These are phyloP conservation scores for Dactylonectria estremocensis DNA, from an alignment of 2,329 filamentous ascomycete species.

Conservation along the genomic window DNA sequence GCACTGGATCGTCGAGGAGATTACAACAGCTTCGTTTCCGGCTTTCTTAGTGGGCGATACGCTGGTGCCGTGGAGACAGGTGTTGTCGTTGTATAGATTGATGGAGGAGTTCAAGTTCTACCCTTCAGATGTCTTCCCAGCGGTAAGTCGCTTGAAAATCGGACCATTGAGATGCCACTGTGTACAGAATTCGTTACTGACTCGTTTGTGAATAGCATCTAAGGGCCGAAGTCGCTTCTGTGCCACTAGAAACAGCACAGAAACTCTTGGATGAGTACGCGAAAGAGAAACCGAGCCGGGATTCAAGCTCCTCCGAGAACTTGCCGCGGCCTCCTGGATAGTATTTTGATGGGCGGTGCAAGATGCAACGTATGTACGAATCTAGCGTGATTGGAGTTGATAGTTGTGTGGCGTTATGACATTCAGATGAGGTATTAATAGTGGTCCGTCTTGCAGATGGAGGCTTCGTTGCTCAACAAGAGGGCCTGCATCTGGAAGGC, in stretches of 20 bases:
- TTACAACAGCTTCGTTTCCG: slow-evolving; percentile 52
- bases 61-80: slow-evolving; percentile 55
- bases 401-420: not conserved
- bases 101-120: slow-evolving; percentile 56
- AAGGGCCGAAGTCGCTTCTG: not conserved
- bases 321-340: not conserved
- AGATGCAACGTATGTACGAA: not conserved
- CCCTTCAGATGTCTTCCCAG: slow-evolving; percentile 50
- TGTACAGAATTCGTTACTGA: not conserved
- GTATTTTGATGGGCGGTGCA: not conserved
- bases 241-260: slow-evolving; percentile 1
- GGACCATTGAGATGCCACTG: not conserved
- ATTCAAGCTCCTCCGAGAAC: not conserved
- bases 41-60: slow-evolving; percentile 53
- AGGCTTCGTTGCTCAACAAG: too few relatives aligned
- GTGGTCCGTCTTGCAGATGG: too few relatives aligned
- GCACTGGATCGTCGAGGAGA: slow-evolving; percentile 56
- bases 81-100: slow-evolving; percentile 52
- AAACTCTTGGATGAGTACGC: slow-evolving; percentile 4
- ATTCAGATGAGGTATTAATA: not conserved
- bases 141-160: slow-evolving; percentile 2
- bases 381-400: not conserved
- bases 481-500: too few relatives aligned
- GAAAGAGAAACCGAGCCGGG: not conserved
- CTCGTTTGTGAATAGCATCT: not conserved